Evolutionary conservation across 176 grass and related monocot species (phyloP), one percentile per base, ranked within the genome.

Genomic region (Saccharum officinarum): DNA sequence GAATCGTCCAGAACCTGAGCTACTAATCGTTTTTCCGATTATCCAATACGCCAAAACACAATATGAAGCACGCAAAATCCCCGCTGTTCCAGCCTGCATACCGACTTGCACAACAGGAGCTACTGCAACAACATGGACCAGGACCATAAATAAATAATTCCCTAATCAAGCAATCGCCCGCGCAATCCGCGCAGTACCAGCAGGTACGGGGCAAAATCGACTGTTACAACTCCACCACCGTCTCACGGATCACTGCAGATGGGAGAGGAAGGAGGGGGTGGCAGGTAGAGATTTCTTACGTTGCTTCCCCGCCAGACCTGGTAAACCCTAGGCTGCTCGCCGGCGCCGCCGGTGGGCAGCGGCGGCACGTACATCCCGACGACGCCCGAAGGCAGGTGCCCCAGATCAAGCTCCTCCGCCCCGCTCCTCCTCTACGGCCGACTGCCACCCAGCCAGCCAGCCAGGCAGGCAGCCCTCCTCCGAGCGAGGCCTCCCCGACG

Each of bases 301-400:
- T 99, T 99, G 92, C 87, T 99, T 25, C 94, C 97, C 71, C 80
- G 86, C 97, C 97, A 99, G 72, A 89, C 94, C 86, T 99, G 77
- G 76, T 91, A 97, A 92, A 97, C 92, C 92, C 97, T 99, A 62
- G 93, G 93, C 86, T 68, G 93, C 60, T 94, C 76, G 71, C 50
- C 69, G 61, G 71, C 52, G 38, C 77, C 46, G 12, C 16, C 75
- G 73, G 67, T 60, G 81, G 92, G 77, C 13, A 75, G 86, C 68
- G 84, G 88, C 52, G 81, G 75, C 74, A 80, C 67, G 69, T 97
- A 92, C 97, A 99, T 99, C 82, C 65, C 84, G 67, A 45, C 65
- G 22, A 50, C 16, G 61, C 71, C 41, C 41, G 84, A 62, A 63
- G 75, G 42, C 81, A 31, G 38, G 52, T 74, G 80, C 54, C 57